Base-by-base conservation (phyloP, 139 green algal species). In the Monoraphidium neglectum region DNA sequence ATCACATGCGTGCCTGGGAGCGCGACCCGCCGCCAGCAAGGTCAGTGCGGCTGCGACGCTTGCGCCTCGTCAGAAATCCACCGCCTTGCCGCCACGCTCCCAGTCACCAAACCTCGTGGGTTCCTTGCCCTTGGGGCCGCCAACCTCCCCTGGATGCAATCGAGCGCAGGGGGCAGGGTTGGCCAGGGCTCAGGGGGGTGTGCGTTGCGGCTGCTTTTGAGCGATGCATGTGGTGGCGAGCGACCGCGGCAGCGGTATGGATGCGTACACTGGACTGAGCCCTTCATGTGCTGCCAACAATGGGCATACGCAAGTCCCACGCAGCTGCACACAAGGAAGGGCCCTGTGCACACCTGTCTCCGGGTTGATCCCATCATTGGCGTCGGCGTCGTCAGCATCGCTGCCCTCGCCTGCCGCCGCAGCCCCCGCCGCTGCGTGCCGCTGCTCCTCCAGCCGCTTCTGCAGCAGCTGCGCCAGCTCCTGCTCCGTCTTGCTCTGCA, bases 31-130 rank as follows among this genome's bases (percentile, higher is more conserved):
- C 43, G 12, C 8, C 43, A 12, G 43, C 43, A 12, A 12, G 8
- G 43, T 8, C 43, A 12, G 43, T 12, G 43, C 8, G 43, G 43
- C 43, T 8, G 43, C 43, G 43, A 21, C 43, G 8, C 12, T 12
- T 21, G 43, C 43, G 12, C 8, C 43, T 12, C 43, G 8, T 51
- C 43, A 51, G 43, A 80, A 80, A 40, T 80, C 75, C 18, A 53
- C 70, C 4, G 38, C 30, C n/a, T 65, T 32, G 28, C 75, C 75
- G 24, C 65, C 67, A 38, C 74, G 30, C 53, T 80, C 75, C 75
- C 75, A 80, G 56, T 80, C 75, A 1, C 75, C 75, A 40, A 70
- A 80, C 4, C 75, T 65, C 1, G 75, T 80, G 23, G 75, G 75
- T 40, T 80, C 75, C 56, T 80, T 80, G 51, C 64, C 64, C 5